Evolutionary conservation across 345 rosid species (phyloP).

Genomic region (Pugionium dolabratum): DNA sequence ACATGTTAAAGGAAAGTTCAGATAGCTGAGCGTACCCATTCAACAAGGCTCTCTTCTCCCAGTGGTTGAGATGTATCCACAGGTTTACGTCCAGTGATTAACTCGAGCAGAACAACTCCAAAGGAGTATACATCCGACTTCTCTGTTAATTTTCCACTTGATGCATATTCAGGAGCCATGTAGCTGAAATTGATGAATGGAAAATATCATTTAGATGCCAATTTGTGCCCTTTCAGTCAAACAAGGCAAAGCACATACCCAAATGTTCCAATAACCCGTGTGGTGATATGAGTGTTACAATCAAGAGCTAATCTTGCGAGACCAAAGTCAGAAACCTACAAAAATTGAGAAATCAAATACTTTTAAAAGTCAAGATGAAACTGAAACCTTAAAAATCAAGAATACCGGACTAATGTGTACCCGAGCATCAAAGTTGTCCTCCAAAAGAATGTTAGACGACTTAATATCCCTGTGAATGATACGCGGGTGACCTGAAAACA

Average conservation of each 20-base stretch:
- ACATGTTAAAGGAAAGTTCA: not conserved
- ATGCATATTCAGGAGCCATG: constrained; percentile 99
- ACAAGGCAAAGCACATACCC: constrained; percentile 54
- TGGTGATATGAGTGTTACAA: constrained; percentile 82
- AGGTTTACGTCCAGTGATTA: constrained; percentile 92
- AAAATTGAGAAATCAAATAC: constrained; percentile 26
- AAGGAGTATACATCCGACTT: constrained; percentile 94
- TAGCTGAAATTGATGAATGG: constrained; percentile 51
- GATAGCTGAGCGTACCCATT: constrained; percentile 62
- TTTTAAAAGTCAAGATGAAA: constrained; percentile 23
- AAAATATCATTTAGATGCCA: not conserved
- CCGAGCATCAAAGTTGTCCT: constrained; percentile 85
- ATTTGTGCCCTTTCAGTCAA: not conserved
- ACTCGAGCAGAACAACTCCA: constrained; percentile 94
- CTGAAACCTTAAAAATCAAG: constrained; percentile 6
- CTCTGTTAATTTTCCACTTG: constrained; percentile 91
- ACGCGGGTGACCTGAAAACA: constrained; percentile 81
- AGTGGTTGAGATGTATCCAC: constrained; percentile 84
- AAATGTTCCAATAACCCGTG: constrained; percentile 97
- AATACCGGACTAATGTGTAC: constrained; percentile 42
- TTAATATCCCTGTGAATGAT: constrained; percentile 95
- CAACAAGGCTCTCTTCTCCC: constrained; percentile 95
- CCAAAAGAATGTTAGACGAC: constrained; percentile 93
- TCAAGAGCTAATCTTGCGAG: constrained; percentile 93
- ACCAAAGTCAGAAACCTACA: constrained; percentile 98